phyloP scores from a whole-genome alignment of 768 basidiomycete species.

The Psilocybe tampanensis region DNA sequence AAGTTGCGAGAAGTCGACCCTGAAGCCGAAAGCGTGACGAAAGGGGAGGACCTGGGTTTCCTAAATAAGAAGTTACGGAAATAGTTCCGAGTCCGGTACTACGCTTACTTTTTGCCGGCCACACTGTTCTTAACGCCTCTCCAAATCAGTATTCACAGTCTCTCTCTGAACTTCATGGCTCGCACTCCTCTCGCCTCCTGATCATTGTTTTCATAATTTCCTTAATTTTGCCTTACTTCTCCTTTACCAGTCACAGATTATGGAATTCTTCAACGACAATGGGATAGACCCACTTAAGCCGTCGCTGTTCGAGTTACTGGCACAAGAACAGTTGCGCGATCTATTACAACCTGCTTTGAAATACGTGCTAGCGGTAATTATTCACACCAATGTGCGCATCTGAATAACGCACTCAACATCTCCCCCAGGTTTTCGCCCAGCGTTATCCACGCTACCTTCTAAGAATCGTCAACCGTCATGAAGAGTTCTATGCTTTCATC shows the following conservation, averaged over 20 bases:
- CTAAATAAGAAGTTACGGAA: neutral
- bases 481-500: conserved; percentile 90
- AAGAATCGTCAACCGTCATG: conserved; percentile 90
- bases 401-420: neutral
- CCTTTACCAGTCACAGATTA: conserved; percentile 23
- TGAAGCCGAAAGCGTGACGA: neutral
- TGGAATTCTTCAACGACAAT: conserved; percentile 85
- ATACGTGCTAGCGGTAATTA: conserved; percentile 86
- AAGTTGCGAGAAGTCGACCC: neutral
- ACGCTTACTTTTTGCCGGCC: neutral
- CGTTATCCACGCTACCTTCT: conserved; percentile 91
- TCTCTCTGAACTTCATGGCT: neutral
- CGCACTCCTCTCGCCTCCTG: neutral
- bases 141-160: too few species aligned
- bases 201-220: neutral
- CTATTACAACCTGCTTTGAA: conserved; percentile 93
- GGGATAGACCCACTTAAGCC: conserved; percentile 76
- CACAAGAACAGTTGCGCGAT: conserved; percentile 91
- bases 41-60: neutral
- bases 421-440: conserved; percentile 85
- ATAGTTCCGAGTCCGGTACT: neutral
- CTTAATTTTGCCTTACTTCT: neutral
- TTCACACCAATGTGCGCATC: neutral
- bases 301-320: conserved; percentile 88
- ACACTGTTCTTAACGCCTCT: neutral